Evolutionary conservation across 75 land plant genomes (phyloP).

Genomic region (Adiantum capillusveneris): DNA sequence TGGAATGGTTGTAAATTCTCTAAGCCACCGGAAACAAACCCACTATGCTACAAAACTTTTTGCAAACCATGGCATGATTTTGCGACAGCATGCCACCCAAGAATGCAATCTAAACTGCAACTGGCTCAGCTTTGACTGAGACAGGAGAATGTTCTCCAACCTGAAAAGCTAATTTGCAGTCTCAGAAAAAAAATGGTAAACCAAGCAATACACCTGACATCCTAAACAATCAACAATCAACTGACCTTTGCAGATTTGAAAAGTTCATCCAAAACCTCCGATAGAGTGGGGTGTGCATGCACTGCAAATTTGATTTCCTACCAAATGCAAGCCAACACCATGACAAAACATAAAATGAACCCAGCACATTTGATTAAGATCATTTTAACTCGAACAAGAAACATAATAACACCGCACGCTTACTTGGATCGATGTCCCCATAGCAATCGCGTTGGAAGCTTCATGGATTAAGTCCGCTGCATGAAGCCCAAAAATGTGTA

Average conservation of each 20-base stretch:
- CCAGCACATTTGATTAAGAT: too few relatives aligned
- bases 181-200: not conserved
- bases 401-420: not conserved
- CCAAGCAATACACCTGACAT: not conserved
- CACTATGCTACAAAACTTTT: too few relatives aligned
- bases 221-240: not conserved
- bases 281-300: slow-evolving; percentile 98
- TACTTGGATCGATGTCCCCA: slow-evolving; percentile 89
- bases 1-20: too few relatives aligned
- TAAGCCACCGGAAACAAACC: too few relatives aligned
- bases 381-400: too few relatives aligned
- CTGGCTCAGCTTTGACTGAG: not conserved
- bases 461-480: slow-evolving; percentile 99
- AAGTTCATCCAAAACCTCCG: slow-evolving; percentile 97
- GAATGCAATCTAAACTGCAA: slow-evolving; percentile 6
- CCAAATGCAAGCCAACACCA: too few relatives aligned
- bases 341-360: too few relatives aligned
- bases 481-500: slow-evolving; percentile 96
- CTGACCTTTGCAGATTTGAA: slow-evolving; percentile 95
- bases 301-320: slow-evolving; percentile 95
- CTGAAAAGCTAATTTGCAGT: not conserved
- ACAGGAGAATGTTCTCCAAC: slow-evolving; percentile 1
- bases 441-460: slow-evolving; percentile 96
- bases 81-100: not conserved
- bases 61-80: too few relatives aligned